Evolutionary conservation across 495 filamentous ascomycete species (phyloP), one percentile per base, ranked within the genome.

Genomic region (Tuber magnatum): DNA sequence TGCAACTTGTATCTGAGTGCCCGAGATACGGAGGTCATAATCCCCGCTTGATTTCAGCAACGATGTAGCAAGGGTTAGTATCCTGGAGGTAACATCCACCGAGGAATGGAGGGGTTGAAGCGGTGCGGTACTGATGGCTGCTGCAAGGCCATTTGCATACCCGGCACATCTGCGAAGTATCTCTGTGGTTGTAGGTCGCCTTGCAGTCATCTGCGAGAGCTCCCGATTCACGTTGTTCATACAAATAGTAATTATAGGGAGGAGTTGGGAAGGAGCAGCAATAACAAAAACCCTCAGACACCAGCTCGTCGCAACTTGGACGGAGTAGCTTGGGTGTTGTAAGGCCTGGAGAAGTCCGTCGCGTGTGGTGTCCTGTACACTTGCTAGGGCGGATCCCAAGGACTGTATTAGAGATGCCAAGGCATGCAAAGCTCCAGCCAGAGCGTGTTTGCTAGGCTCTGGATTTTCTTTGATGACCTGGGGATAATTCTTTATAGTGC

Each of bases 151-250:
- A 85, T 98, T 94, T 20, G 95, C 95, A 82, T 94, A 94, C 40
- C 96, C 95, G 35, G 96, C 87, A 83, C 95, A 98, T 73, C 92
- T 87, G 68, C 93, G 89, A 65, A 93, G 90, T 0, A 92, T 93
- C 75, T 94, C 91, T 32, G 81, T 77, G 24, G 78, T 83, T 42
- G 77, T 73, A 68, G 81, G 78, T 68, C 94, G 89, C 38, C 90
- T 91, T 10, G 90, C 89, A 18, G 87, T 88, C 32, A 99, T 87
- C 40, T 94, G 88, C 39, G 88, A 88, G 42, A 99, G 86, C 82
- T 99, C 96, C 73, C 96, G 87, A 77, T 89, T 92, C 75, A 97
- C 87, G 83, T 92, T 97, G 84, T 98, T 98, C 92, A 98, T 93
- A 83, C 93, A 97, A 44, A 98, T 92, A 6, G 94, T 97, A 38